phyloP scores from a whole-genome alignment of 495 filamentous ascomycete species.

The Friedmanniomyces endolithicus region DNA sequence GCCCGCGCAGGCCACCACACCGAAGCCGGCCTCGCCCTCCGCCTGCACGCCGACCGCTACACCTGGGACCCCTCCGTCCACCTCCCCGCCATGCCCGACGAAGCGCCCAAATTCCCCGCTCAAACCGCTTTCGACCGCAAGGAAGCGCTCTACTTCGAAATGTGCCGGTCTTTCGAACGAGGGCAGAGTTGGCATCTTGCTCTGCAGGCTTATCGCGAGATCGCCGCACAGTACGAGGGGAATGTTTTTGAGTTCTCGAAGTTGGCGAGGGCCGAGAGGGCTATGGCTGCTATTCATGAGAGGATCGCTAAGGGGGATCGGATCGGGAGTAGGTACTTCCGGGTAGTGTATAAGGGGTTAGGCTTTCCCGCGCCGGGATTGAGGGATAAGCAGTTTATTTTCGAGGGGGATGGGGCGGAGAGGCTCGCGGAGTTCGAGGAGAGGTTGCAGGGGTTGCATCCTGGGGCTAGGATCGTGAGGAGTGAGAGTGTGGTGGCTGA shows the following conservation, averaged over 20 bases:
- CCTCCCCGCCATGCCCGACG: conserved; percentile 53
- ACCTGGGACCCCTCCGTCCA: conserved; percentile 67
- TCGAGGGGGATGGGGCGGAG: conserved; percentile 67
- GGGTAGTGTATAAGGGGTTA: conserved; percentile 79
- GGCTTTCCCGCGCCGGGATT: conserved; percentile 64
- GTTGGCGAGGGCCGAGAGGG: conserved; percentile 73
- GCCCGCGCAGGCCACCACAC: conserved; percentile 62
- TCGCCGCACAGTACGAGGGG: conserved; percentile 76
- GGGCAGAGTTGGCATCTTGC: conserved; percentile 86
- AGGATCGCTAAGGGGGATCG: conserved; percentile 67
- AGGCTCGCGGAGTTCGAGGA: conserved; percentile 74
- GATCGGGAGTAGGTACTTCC: conserved; percentile 75
- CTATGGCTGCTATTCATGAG: conserved; percentile 90
- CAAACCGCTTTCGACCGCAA: conserved; percentile 89
- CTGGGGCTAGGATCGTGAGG: conserved; percentile 60
- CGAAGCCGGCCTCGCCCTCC: conserved; percentile 82
- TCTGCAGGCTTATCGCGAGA: conserved; percentile 79
- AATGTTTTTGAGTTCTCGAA: conserved; percentile 86
- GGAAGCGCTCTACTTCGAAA: conserved; percentile 80
- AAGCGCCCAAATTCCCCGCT: conserved; percentile 60
- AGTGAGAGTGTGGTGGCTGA: conserved; percentile 41
- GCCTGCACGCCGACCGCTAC: conserved; percentile 79
- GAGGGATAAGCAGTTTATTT: conserved; percentile 86
- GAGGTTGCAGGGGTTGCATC: conserved; percentile 83
- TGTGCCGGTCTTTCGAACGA: conserved; percentile 90